Percentiles rank a stretch among this genome's conserved stretches.
Evolutionary conservation across 1,284 basidiomycete genomes (phyloP).

Genomic region (Cutaneotrichosporon sp.): DNA sequence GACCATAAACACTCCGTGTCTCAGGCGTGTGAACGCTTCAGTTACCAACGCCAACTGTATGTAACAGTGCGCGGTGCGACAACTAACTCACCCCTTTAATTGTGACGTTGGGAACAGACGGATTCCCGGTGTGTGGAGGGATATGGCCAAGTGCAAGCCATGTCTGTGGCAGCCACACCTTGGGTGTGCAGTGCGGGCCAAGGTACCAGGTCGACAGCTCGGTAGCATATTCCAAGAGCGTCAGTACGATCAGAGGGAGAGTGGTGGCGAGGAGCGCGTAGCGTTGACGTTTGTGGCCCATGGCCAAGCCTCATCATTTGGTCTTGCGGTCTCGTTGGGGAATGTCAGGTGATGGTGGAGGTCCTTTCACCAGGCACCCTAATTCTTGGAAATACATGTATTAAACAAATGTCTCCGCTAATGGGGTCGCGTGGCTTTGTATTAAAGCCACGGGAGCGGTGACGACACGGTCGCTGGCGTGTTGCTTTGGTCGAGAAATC

Average conservation of each 20-base stretch:
- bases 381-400: background rate
- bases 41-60: too few relatives aligned
- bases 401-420: background rate
- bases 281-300: too few relatives aligned
- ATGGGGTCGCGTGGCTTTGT: background rate
- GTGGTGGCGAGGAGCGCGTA: background rate
- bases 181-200: too few relatives aligned
- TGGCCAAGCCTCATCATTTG: too few relatives aligned
- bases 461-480: constrained; percentile 19
- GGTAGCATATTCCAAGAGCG: background rate
- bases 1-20: too few relatives aligned
- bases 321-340: too few relatives aligned
- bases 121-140: background rate
- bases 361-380: background rate
- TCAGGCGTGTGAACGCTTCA: too few relatives aligned
- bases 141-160: background rate
- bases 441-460: constrained; percentile 17
- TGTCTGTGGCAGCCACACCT: background rate
- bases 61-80: too few relatives aligned
- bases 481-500: constrained; percentile 1
- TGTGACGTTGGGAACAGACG: background rate
- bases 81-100: too few relatives aligned
- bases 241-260: background rate
- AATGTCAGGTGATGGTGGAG: background rate
- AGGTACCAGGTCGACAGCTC: too few relatives aligned